Evolutionary conservation across 2,329 filamentous ascomycete genomes (phyloP).

Genomic region (Dissoconium aciculare): DNA sequence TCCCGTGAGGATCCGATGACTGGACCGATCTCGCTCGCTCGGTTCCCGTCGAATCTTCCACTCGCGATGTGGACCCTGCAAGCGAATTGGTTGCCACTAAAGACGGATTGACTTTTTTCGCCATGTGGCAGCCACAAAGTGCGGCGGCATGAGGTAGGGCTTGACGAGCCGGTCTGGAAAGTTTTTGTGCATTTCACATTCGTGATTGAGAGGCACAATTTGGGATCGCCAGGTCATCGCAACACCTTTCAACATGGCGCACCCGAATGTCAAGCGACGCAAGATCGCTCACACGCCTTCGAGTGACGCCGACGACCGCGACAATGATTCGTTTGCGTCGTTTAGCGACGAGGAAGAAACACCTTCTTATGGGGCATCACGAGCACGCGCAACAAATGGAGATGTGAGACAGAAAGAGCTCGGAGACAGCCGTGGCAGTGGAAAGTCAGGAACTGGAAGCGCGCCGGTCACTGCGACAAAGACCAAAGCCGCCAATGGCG

Average conservation of each 20-base stretch:
- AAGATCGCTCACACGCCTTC: conserved; percentile 23
- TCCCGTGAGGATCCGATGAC: no score
- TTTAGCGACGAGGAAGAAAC: conserved; percentile 13
- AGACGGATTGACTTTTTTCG: not conserved
- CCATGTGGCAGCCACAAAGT: conserved; percentile 1
- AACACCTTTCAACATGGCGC: conserved; percentile 17
- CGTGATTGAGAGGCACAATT: not conserved
- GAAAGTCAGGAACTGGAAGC: not conserved
- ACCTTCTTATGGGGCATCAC: no score
- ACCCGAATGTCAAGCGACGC: conserved; percentile 20
- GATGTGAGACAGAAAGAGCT: conserved; percentile 5
- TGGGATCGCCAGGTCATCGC: not conserved
- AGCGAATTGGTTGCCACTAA: no score
- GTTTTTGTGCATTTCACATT: not conserved
- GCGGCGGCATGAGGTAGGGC: no score
- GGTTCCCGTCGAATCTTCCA: no score
- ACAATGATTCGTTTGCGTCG: conserved; percentile 22
- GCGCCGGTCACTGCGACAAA: no score
- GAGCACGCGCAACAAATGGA: conserved; percentile 1
- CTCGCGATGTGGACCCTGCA: no score
- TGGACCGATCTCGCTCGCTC: no score
- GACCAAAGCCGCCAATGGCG: no score
- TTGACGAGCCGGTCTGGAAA: no score
- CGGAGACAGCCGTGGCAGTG: not conserved
- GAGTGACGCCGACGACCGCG: conserved; percentile 15